Evolutionary conservation across 352 stramenopile genomes (phyloP).

Genomic region (Phytophthora boehmeriae): DNA sequence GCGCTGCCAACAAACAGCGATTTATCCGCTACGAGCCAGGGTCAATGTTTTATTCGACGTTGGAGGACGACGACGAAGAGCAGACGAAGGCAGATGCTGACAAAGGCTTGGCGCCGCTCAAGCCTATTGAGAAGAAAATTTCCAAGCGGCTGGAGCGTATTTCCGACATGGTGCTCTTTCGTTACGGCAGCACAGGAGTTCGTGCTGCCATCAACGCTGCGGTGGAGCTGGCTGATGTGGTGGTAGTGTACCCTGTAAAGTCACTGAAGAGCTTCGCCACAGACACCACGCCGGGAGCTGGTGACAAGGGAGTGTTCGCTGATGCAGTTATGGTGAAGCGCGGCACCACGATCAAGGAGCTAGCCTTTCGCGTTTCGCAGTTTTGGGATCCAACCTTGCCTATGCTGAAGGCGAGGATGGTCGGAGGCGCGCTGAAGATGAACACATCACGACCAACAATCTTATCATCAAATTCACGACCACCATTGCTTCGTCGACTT

Average conservation of each 20-base stretch:
- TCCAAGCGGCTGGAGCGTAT: slow-evolving; percentile 83
- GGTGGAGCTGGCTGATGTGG: slow-evolving; percentile 80
- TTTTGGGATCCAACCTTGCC: slow-evolving; percentile 78
- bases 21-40: slow-evolving; percentile 88
- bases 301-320: slow-evolving; percentile 73
- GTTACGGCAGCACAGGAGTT: slow-evolving; percentile 87
- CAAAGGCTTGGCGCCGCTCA: slow-evolving; percentile 46
- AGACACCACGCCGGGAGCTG: slow-evolving; percentile 43
- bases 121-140: slow-evolving; percentile 82
- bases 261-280: slow-evolving; percentile 88
- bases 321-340: slow-evolving; percentile 79
- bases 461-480: slow-evolving; percentile 85
- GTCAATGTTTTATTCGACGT: slow-evolving; percentile 86
- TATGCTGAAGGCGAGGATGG: slow-evolving; percentile 86
- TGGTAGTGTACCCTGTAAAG: slow-evolving; percentile 87
- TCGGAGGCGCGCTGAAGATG: slow-evolving; percentile 72
- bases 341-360: slow-evolving; percentile 79
- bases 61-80: slow-evolving; percentile 61
- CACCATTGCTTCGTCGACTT: slow-evolving; percentile 45
- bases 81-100: slow-evolving; percentile 30
- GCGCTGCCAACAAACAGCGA: slow-evolving; percentile 71
- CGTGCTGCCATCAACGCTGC: slow-evolving; percentile 87
- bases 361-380: slow-evolving; percentile 69
- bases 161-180: slow-evolving; percentile 91
- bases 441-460: slow-evolving; percentile 60